These are phyloP conservation scores for Agastache rugosa DNA, from an alignment of 257 asterid species.

Conservation along the genomic window DNA sequence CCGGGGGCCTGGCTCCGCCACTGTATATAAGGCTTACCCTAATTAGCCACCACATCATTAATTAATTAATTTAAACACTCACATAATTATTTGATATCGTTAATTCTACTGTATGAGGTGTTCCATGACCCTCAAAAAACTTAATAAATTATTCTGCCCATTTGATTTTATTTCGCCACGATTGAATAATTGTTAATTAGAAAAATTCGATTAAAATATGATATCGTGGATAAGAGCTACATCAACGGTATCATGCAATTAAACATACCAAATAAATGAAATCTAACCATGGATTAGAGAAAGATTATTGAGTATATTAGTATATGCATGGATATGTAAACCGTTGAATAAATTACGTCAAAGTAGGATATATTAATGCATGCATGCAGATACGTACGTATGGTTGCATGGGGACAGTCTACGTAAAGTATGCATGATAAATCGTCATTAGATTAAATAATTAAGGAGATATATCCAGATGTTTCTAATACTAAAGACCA, in stretches of 20 bases:
- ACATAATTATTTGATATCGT: conserved; percentile 15
- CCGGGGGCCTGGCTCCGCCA: no score
- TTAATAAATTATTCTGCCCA: conserved; percentile 33
- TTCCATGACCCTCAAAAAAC: conserved; percentile 58
- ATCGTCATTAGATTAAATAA: conserved; percentile 32
- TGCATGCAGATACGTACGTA: conserved; percentile 54
- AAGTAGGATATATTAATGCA: conserved; percentile 31
- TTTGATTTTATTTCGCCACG: conserved; percentile 26
- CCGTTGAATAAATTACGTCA: conserved; percentile 46
- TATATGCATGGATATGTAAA: conserved; percentile 15
- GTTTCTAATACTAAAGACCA: conserved; percentile 21
- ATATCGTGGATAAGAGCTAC: neutral
- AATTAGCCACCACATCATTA: conserved; percentile 58
- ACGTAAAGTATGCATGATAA: conserved; percentile 38
- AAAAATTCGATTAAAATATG: conserved; percentile 6
- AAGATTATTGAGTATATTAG: neutral
- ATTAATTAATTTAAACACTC: neutral
- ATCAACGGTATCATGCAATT: neutral
- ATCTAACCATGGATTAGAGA: neutral
- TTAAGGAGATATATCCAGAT: conserved; percentile 26
- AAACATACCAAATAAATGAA: neutral
- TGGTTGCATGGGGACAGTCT: conserved; percentile 47
- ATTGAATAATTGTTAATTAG: conserved; percentile 21
- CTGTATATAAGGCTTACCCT: conserved; percentile 40
- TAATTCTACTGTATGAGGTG: conserved; percentile 47